phyloP scores from a whole-genome alignment of 2,329 filamentous ascomycete genomes.

The Monilinia aucupariae region DNA sequence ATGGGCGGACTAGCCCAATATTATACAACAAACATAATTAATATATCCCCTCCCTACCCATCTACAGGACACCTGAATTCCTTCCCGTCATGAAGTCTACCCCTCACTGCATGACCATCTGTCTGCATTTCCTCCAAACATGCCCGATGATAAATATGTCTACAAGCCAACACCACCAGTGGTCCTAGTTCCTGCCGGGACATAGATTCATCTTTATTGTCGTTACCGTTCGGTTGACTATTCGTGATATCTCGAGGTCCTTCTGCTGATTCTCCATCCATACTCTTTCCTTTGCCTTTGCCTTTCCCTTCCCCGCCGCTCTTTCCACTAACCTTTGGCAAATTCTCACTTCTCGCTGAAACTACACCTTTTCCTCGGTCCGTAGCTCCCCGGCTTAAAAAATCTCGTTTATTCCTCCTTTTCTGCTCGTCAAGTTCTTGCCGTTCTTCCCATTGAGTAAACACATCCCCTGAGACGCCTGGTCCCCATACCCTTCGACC shows the following conservation, averaged over 20 bases:
- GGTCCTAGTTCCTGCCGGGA: slow-evolving; percentile 54
- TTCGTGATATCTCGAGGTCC: slow-evolving; percentile 31
- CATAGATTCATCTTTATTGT: slow-evolving; percentile 33
- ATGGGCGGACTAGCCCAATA: background rate
- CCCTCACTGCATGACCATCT: slow-evolving; percentile 44
- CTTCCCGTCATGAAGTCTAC: slow-evolving; percentile 46
- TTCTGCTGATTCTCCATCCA: slow-evolving; percentile 38
- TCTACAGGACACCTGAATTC: slow-evolving; percentile 37
- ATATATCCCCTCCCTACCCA: slow-evolving; percentile 38
- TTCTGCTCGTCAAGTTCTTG: slow-evolving; percentile 44
- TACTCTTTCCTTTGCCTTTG: slow-evolving; percentile 34
- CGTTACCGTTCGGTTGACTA: slow-evolving; percentile 29
- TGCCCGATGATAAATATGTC: slow-evolving; percentile 64
- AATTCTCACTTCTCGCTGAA: slow-evolving; percentile 29
- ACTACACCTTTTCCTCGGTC: slow-evolving; percentile 41
- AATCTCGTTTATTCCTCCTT: slow-evolving; percentile 35
- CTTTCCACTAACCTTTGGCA: slow-evolving; percentile 23
- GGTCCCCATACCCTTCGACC: slow-evolving; percentile 82
- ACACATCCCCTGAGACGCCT: slow-evolving; percentile 70
- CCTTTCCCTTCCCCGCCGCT: slow-evolving; percentile 27
- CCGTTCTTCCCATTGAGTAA: slow-evolving; percentile 72
- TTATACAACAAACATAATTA: slow-evolving; percentile 10
- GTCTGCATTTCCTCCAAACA: slow-evolving; percentile 64
- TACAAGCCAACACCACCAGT: slow-evolving; percentile 62
- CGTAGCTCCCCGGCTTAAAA: slow-evolving; percentile 33